These are phyloP conservation scores for Sungouiella blattae DNA, from an alignment of 805 yeast species.

Conservation along the genomic window DNA sequence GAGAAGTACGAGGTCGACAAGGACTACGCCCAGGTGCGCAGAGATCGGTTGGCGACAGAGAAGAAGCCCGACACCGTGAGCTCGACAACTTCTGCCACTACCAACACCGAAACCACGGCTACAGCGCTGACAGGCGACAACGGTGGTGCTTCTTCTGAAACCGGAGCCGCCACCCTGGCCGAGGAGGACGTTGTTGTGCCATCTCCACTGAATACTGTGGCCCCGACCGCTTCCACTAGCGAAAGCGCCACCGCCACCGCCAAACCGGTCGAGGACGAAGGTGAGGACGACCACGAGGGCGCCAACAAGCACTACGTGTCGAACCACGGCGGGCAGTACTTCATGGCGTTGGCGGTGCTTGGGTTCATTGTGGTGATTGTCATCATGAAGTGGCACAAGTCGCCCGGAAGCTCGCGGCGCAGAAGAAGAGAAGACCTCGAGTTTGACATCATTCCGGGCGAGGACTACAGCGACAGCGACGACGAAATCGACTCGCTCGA, in stretches of 20 bases:
- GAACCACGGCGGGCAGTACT: constrained; percentile 57
- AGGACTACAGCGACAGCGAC: constrained; percentile 45
- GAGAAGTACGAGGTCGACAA: constrained; percentile 49
- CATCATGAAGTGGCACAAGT: constrained; percentile 42
- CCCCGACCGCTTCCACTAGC: constrained; percentile 1
- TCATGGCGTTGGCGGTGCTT: constrained; percentile 53
- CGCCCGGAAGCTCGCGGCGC: constrained; percentile 37
- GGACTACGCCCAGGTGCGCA: constrained; percentile 42
- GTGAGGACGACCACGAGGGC: constrained; percentile 30
- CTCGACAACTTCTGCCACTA: not conserved
- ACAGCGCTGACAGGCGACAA: too few relatives aligned
- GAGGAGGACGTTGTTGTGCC: too few relatives aligned
- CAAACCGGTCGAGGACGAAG: constrained; percentile 1
- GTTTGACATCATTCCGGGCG: constrained; percentile 73
- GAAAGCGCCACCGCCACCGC: not conserved
- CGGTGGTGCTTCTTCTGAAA: too few relatives aligned
- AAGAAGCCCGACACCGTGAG: not conserved
- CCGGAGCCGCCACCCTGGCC: not conserved
- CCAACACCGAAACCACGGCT: constrained; percentile 11
- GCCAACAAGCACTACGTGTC: constrained; percentile 31
- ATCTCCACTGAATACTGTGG: constrained; percentile 1
- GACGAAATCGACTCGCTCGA: constrained; percentile 36
- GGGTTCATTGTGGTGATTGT: constrained; percentile 53
- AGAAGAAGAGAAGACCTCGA: constrained; percentile 70
- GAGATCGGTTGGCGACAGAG: constrained; percentile 19